Evolutionary conservation across 2,329 filamentous ascomycete species (phyloP).

Genomic region (Pseudogymnoascus sp.): DNA sequence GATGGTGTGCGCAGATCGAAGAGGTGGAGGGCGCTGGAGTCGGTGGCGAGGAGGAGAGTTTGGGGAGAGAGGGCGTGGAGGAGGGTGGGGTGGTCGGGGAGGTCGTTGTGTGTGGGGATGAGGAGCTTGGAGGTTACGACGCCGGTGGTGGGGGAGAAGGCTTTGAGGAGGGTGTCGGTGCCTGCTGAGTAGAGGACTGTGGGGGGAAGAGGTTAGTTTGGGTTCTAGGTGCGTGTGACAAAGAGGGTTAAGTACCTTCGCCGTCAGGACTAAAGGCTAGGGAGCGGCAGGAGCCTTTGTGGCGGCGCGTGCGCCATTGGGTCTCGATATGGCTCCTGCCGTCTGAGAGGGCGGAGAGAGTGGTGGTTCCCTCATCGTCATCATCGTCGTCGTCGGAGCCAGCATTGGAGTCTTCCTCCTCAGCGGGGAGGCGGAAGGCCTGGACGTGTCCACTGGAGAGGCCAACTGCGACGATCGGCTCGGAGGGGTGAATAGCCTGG

Average conservation of each 20-base stretch:
- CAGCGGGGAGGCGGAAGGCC: constrained; percentile 63
- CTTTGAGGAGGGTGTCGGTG: constrained; percentile 49
- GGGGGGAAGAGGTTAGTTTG: constrained; percentile 13
- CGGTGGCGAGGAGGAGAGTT: constrained; percentile 79
- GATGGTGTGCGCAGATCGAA: constrained; percentile 66
- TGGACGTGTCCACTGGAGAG: constrained; percentile 79
- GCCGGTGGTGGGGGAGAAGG: constrained; percentile 50
- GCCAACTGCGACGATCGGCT: constrained; percentile 79
- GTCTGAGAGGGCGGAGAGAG: constrained; percentile 41
- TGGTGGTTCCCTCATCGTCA: constrained; percentile 27
- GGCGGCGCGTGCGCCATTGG: constrained; percentile 76
- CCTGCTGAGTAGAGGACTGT: constrained; percentile 54
- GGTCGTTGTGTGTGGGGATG: constrained; percentile 48
- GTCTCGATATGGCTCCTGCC: constrained; percentile 73
- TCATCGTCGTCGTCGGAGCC: constrained; percentile 40
- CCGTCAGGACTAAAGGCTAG: constrained; percentile 76
- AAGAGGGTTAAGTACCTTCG: constrained; percentile 39
- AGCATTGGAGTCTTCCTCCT: constrained; percentile 40
- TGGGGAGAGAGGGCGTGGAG: constrained; percentile 80
- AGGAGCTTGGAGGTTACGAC: constrained; percentile 73
- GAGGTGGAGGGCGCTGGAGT: constrained; percentile 81
- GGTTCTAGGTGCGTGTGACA: not conserved
- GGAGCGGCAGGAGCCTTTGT: constrained; percentile 88
- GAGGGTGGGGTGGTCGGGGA: constrained; percentile 63
- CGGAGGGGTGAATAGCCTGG: constrained; percentile 75